These are phyloP conservation scores for Thelephora aurantiotincta DNA, from an alignment of 768 basidiomycete species.

Conservation along the genomic window DNA sequence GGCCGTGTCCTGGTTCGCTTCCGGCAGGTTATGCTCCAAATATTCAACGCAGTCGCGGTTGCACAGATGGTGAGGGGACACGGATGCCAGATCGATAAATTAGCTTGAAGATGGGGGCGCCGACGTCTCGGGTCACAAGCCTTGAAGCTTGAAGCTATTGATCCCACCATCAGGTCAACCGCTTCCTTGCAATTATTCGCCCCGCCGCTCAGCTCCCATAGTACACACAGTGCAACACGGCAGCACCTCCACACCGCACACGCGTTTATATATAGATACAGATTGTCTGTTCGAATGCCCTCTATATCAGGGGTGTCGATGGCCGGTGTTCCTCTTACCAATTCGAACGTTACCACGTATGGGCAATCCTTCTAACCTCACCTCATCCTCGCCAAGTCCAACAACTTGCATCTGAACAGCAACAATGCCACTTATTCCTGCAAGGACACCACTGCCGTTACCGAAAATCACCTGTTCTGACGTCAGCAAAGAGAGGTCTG, in stretches of 20 bases:
- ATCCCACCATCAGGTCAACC: too few relatives aligned
- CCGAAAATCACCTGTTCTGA: constrained; percentile 50
- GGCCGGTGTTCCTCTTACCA: constrained; percentile 56
- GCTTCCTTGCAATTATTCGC: too few relatives aligned
- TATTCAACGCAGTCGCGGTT: too few relatives aligned
- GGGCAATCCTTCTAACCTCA: constrained; percentile 50
- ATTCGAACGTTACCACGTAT: constrained; percentile 53
- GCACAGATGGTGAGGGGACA: too few relatives aligned
- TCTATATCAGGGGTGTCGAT: constrained; percentile 6
- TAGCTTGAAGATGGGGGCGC: too few relatives aligned
- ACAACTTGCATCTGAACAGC: constrained; percentile 44
- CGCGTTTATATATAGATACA: background rate
- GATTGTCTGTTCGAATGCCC: background rate
- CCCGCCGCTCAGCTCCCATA: too few relatives aligned
- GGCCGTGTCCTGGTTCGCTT: too few relatives aligned
- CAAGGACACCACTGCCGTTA: constrained; percentile 39
- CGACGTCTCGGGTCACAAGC: too few relatives aligned
- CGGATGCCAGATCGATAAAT: too few relatives aligned
- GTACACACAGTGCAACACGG: background rate
- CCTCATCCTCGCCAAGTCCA: constrained; percentile 38
- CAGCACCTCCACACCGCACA: background rate
- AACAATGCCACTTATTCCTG: constrained; percentile 52
- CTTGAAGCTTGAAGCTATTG: too few relatives aligned
- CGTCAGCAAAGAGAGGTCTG: background rate
- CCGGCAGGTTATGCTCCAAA: too few relatives aligned